Base-by-base conservation (phyloP, 305 asterid genomes). In the Ilex paraguariensis region DNA sequence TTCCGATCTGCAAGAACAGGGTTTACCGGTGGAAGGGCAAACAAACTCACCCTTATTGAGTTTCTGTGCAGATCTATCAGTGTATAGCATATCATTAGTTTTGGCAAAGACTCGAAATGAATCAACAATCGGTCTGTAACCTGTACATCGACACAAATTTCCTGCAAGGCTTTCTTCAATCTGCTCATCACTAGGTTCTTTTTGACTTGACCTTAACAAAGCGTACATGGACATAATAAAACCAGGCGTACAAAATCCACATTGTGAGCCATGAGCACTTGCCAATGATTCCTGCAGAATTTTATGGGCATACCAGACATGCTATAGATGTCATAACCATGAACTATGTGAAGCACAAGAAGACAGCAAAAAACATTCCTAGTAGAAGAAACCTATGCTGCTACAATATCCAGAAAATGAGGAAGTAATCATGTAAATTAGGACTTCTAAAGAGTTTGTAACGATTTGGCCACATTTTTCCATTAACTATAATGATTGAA, bases 231-330 rank as follows among this genome's bases (percentile, higher is more conserved):
- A 92, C 96, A 92, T 92, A 52, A 90, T 63, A 68, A 92, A 92
- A 74, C 98, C 98, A 68, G 98, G 98, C 59, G 97, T 92, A 80
- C 98, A 92, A 73, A 89, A 92, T 57, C 98, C 98, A 59, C 98
- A 92, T 69, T 92, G 98, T 14, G 98, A 90, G 65, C 97, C 98
- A 79, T 92, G 98, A 56, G 89, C 71, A 14, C 66, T 79, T 59
- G 97, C 97, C 70, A 92, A 72, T 40, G 94, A 81, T 77, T 92
- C 98, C 98, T 92, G 83, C 39, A 75, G 56, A 66, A 68, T 64
- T 65, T 54, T 51, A 61, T 50, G 50, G 60, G 65, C 42, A 56
- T 16, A 65, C 68, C 14, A 77, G 59, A 67, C 42, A 8, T 36
- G 42, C 42, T 36, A 36, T 8, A 36, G 42, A 36, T 0, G 9